A percentile compares a stretch with the other conserved stretches of the same genome.
Conservation (phyloP, 768 basidiomycete genomes). For the Boletus pseudopeckii region DNA sequence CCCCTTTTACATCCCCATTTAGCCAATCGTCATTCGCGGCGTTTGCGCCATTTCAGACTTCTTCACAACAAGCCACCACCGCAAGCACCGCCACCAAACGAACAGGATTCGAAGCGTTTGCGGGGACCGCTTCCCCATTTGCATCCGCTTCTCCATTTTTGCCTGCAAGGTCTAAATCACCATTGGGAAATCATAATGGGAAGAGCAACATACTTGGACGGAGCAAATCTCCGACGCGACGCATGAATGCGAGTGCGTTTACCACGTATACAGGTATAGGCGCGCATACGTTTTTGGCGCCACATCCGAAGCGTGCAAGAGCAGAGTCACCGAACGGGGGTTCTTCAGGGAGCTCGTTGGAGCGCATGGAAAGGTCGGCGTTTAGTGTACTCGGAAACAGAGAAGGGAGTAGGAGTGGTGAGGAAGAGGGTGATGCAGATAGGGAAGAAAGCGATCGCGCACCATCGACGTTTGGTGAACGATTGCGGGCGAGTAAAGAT, state of each 20-base stretch:
- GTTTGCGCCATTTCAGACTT: conserved; percentile 16
- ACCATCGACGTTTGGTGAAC: conserved; percentile 56
- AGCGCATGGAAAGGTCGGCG: conserved; percentile 32
- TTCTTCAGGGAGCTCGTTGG: conserved; percentile 44
- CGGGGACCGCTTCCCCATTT: conserved; percentile 50
- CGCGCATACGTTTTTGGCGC: conserved; percentile 39
- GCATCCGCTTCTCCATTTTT: conserved; percentile 34
- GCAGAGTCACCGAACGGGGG: conserved; percentile 46
- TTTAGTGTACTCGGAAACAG: conserved; percentile 37
- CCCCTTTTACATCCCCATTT: conserved; percentile 22
- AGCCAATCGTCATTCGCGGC: conserved; percentile 21
- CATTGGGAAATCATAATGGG: conserved; percentile 30
- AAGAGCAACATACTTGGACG: conserved; percentile 29
- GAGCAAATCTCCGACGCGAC: conserved; percentile 57
- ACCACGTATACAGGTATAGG: conserved; percentile 54
- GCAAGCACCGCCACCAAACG: conserved; percentile 44
- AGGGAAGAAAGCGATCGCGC: conserved; percentile 31
- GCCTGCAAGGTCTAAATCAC: conserved; percentile 49
- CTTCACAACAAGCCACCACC: conserved; percentile 16
- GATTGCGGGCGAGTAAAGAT: conserved; percentile 59
- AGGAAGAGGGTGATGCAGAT: conserved; percentile 42
- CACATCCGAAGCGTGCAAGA: conserved; percentile 53
- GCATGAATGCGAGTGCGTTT: conserved; percentile 51
- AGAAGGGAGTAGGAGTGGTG: conserved; percentile 34
- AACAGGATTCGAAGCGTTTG: conserved; percentile 57